Conservation (phyloP, 1,139 yeast species). For the Meyerozyma athensensis region DNA sequence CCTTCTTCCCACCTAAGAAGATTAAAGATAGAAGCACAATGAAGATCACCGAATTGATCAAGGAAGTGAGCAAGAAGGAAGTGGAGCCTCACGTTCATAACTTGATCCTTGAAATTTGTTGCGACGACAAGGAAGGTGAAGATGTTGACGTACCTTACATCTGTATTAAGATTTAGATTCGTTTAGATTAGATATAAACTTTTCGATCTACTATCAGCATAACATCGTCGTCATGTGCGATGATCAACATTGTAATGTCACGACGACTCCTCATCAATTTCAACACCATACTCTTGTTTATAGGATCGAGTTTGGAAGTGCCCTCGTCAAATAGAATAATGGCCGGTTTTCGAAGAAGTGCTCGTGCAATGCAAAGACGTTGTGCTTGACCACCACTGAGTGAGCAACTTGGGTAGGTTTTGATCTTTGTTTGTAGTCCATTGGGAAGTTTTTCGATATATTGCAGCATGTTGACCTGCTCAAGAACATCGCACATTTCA, state of each 20-base stretch:
- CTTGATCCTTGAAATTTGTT: slow-evolving; percentile 82
- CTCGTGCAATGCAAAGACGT: slow-evolving; percentile 71
- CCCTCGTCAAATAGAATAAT: slow-evolving; percentile 73
- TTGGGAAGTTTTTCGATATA: slow-evolving; percentile 51
- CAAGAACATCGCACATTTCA: slow-evolving; percentile 38
- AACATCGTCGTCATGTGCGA: slow-evolving; percentile 58
- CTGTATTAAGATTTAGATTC: slow-evolving; percentile 39
- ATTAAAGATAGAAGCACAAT: slow-evolving; percentile 68
- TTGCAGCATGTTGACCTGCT: slow-evolving; percentile 44
- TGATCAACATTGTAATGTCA: slow-evolving; percentile 39
- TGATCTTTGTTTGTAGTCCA: slow-evolving; percentile 52
- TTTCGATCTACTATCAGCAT: slow-evolving; percentile 46
- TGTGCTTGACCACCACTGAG: slow-evolving; percentile 83
- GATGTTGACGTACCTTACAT: slow-evolving; percentile 94
- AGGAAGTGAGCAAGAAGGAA: slow-evolving; percentile 78
- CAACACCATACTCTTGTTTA: slow-evolving; percentile 39
- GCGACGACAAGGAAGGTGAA: slow-evolving; percentile 88
- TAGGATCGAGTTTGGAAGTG: slow-evolving; percentile 71
- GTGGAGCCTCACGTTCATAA: slow-evolving; percentile 71
- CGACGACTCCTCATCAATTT: slow-evolving; percentile 36
- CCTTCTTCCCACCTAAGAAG: slow-evolving; percentile 91
- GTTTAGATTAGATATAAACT: slow-evolving; percentile 11
- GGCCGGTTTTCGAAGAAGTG: slow-evolving; percentile 58
- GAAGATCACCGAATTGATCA: slow-evolving; percentile 70
- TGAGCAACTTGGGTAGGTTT: slow-evolving; percentile 21